Evolutionary conservation across 306 rosid genomes (phyloP), one percentile per base, ranked within the genome.

Genomic region (Albizia julibrissin): DNA sequence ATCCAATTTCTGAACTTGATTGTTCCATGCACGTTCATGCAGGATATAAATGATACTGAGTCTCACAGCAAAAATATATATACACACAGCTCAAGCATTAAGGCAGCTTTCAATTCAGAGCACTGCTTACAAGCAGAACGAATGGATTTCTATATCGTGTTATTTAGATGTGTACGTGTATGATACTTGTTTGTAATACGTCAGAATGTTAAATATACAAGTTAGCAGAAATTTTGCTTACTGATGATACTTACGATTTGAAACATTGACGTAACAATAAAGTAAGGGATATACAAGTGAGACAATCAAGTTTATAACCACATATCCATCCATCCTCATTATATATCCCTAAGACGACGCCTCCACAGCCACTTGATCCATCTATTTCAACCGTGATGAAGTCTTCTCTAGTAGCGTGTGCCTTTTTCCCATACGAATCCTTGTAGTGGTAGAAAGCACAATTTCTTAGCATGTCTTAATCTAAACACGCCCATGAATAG

Each of bases 41-140:
- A 86, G 86, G 84, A 79, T 86, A 69, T 86, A 80, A 26, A 75
- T 83, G 74, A 27, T 3, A 29, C 39, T 0, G 37, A 7, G 18
- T 24, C 18, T 61, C 67, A 12, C 2, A 24, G 15, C 40, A 14
- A 10, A 9, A 59, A 59, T 61, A 12, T 78, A 47, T 0, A 10
- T 3, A 13, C 37, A 10, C 14, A 13, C 37, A 12, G 39, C 21
- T 7, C 69, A 29, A 64, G 42, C 39, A 64, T 29, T 14, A 29
- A 29, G 40, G 40, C 19, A 27, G 42, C 34, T 61, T 61, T 22
- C 26, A 5, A 26, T 24, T 61, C 33, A 62, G 34, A 62, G 2
- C 18, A 62, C 69, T 62, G 39, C 66, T n/a, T 50, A 50, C 62
- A 56, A 62, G 39, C 21, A 26, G 39, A 62, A 62, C 10, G 34